Percentiles rank a stretch among this genome's conserved stretches.
phyloP scores from a whole-genome alignment of 768 basidiomycete species.

The Pulveroboletus ravenelii region DNA sequence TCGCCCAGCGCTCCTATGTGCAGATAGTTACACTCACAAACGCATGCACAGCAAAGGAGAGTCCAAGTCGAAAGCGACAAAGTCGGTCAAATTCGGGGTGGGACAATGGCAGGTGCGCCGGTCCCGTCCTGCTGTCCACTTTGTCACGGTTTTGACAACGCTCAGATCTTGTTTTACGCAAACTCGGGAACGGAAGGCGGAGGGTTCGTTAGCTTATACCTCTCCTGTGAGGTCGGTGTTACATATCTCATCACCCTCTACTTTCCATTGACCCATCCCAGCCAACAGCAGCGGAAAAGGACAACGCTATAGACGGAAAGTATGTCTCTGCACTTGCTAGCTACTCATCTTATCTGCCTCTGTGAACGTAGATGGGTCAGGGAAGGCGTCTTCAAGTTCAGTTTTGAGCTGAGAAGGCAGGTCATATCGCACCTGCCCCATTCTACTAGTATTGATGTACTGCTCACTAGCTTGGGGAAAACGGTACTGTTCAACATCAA shows the following conservation, averaged over 20 bases:
- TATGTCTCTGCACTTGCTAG: constrained; percentile 15
- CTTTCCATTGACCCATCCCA: constrained; percentile 26
- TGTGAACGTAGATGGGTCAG: constrained; percentile 62
- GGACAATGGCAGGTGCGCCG: constrained; percentile 63
- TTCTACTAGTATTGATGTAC: not conserved
- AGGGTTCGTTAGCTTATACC: constrained; percentile 67
- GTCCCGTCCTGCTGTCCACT: not conserved
- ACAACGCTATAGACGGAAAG: constrained; percentile 60
- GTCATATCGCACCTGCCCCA: not conserved
- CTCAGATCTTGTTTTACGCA: constrained; percentile 76
- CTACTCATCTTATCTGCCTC: not conserved
- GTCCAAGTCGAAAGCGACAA: constrained; percentile 70
- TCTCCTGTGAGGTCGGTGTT: constrained; percentile 70
- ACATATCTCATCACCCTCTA: not conserved
- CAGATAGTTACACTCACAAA: not conserved
- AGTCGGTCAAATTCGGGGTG: constrained; percentile 71
- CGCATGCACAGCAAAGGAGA: constrained; percentile 54
- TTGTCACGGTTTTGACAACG: not conserved
- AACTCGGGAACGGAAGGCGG: constrained; percentile 68
- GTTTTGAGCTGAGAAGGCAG: constrained; percentile 75
- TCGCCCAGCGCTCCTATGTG: not conserved
- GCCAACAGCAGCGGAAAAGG: constrained; percentile 77
- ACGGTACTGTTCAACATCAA: constrained; percentile 56
- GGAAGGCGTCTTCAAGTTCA: constrained; percentile 81
- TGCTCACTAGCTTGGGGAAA: constrained; percentile 39